phyloP scores from a whole-genome alignment of 192 early-diverging fungal species.

The Linnemannia hyalina region DNA sequence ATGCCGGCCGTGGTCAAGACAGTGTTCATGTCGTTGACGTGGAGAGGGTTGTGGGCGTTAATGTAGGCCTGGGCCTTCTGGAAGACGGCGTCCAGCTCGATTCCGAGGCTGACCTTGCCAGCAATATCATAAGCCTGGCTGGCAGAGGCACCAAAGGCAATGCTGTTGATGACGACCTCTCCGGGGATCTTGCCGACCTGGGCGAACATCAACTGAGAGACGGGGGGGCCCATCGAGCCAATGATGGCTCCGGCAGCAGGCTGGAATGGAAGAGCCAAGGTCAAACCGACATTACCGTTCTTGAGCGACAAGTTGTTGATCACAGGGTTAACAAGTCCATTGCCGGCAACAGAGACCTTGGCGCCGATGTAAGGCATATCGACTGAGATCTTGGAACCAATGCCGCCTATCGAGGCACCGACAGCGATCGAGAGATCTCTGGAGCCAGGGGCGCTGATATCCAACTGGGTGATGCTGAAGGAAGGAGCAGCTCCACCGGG shows the following conservation, averaged over 20 bases:
- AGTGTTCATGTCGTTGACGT: conserved; percentile 39
- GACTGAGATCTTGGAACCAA: conserved; percentile 48
- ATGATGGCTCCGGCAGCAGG: conserved; percentile 27
- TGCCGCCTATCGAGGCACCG: conserved; percentile 44
- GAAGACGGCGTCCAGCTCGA: conserved; percentile 39
- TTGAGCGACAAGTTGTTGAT: conserved; percentile 47
- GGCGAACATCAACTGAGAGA: conserved; percentile 38
- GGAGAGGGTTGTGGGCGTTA: conserved; percentile 46
- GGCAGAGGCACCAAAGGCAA: conserved; percentile 39
- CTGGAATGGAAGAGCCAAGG: conserved; percentile 37
- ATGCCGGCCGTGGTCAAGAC: conserved; percentile 45
- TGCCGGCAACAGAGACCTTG: conserved; percentile 24
- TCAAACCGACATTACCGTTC: conserved; percentile 44
- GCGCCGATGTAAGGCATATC: conserved; percentile 44
- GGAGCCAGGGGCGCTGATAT: conserved; percentile 40
- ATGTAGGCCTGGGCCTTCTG: conserved; percentile 39
- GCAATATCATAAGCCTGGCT: conserved; percentile 44
- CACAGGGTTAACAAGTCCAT: conserved; percentile 24
- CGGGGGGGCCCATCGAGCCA: conserved; percentile 20
- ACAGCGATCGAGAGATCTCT: conserved; percentile 33
- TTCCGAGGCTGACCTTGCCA: conserved; percentile 31
- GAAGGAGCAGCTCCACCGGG: conserved; percentile 12
- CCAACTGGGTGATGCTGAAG: conserved; percentile 38
- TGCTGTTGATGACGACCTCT: conserved; percentile 28
- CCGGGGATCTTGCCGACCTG: conserved; percentile 31